Conservation (phyloP, 768 basidiomycete species). For the Xanthoconium stramineum region DNA sequence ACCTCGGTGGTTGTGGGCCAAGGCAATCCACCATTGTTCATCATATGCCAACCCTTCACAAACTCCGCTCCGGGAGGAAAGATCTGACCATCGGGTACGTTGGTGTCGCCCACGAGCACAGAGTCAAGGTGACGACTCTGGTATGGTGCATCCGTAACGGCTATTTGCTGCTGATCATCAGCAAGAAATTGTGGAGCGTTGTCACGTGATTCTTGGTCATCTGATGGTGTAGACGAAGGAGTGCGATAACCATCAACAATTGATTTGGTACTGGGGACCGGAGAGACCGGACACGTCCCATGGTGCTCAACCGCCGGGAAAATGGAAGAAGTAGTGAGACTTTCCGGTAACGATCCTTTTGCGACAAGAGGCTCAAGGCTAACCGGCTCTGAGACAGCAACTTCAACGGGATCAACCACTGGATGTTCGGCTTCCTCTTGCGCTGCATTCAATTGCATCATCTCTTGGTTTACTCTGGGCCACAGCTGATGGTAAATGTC, state of each 20-base stretch:
- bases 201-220: background rate
- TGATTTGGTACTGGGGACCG: conserved; percentile 17
- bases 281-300: conserved; percentile 1
- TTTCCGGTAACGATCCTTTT: conserved; percentile 28
- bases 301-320: conserved; percentile 1
- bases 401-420: background rate
- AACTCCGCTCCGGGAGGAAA: conserved; percentile 86
- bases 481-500: conserved; percentile 30
- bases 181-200: background rate
- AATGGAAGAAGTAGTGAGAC: conserved; percentile 17
- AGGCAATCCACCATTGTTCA: conserved; percentile 56
- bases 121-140: conserved; percentile 39
- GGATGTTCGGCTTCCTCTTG: background rate
- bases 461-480: conserved; percentile 38
- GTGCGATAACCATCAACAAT: conserved; percentile 31
- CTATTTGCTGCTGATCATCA: background rate
- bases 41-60: conserved; percentile 77
- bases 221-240: conserved; percentile 11
- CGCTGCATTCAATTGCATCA: conserved; percentile 29
- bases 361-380: conserved; percentile 28
- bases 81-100: conserved; percentile 69
- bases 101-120: conserved; percentile 61
- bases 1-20: conserved; percentile 73
- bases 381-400: background rate
- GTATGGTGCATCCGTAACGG: background rate